phyloP scores from a whole-genome alignment of 73 alveolate genomes.

The Chromera velia region DNA sequence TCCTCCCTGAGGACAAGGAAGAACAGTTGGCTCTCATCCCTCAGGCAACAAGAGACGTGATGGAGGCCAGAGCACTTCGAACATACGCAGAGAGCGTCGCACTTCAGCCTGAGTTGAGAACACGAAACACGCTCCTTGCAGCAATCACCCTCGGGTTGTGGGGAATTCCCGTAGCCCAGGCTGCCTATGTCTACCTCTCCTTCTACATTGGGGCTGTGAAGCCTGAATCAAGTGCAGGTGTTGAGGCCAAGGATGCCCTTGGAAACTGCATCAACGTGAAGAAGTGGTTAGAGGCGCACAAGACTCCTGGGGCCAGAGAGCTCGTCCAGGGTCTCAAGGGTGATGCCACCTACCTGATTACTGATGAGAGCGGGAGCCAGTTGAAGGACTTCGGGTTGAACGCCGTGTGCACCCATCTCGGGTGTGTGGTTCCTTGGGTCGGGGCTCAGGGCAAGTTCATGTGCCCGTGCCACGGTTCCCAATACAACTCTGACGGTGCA shows the following conservation, averaged over 20 bases:
- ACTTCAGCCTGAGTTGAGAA: too few relatives aligned
- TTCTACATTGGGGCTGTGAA: constrained; percentile 15
- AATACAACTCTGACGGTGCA: constrained; percentile 30
- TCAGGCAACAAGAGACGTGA: too few relatives aligned
- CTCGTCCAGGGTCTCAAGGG: constrained; percentile 45
- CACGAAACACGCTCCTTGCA: too few relatives aligned
- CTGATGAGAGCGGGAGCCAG: neutral
- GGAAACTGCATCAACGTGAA: constrained; percentile 32
- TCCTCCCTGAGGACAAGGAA: too few relatives aligned
- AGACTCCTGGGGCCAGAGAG: constrained; percentile 33
- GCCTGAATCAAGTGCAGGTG: neutral
- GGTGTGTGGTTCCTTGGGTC: constrained; percentile 46
- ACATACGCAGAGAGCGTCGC: too few relatives aligned
- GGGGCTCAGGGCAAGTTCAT: constrained; percentile 32
- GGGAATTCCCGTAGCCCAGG: constrained; percentile 31
- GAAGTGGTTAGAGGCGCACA: constrained; percentile 27
- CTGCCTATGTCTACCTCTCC: constrained; percentile 25
- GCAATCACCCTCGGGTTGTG: neutral
- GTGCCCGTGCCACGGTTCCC: constrained; percentile 50
- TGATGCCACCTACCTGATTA: neutral
- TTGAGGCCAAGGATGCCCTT: constrained; percentile 8
- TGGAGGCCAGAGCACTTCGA: too few relatives aligned
- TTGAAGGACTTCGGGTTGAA: constrained; percentile 31
- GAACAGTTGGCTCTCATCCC: too few relatives aligned
- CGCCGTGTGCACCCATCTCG: constrained; percentile 48